These are phyloP conservation scores for Triticum monococcum DNA, from an alignment of 176 grass and related monocot genomes.

Conservation along the genomic window DNA sequence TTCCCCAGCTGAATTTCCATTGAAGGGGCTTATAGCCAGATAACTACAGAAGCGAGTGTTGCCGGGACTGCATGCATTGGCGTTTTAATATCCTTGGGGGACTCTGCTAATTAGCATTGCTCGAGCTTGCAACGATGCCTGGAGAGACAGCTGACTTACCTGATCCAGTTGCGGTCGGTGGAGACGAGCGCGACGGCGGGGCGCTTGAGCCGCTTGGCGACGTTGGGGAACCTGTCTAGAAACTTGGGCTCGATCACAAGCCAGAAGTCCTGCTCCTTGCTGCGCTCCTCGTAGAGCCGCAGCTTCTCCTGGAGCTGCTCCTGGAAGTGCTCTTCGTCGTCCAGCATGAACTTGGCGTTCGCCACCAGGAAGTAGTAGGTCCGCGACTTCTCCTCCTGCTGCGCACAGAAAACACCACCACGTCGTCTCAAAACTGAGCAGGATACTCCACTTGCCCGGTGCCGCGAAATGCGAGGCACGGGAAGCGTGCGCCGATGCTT, in stretches of 20 bases:
- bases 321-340: conserved; percentile 98
- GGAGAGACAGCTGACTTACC: conserved; percentile 38
- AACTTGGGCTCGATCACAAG: conserved; percentile 92
- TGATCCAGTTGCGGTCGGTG: conserved; percentile 85
- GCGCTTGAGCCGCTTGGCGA: conserved; percentile 76
- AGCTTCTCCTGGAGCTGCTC: conserved; percentile 75
- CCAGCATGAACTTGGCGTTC: conserved; percentile 97
- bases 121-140: neutral
- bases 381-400: conserved; percentile 54
- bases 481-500: neutral
- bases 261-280: conserved; percentile 86
- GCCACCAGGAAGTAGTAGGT: conserved; percentile 88
- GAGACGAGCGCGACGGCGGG: conserved; percentile 86
- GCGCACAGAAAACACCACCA: neutral
- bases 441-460: neutral
- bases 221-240: conserved; percentile 71
- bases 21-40: neutral
- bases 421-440: neutral
- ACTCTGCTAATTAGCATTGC: neutral
- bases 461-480: neutral
- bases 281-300: conserved; percentile 64
- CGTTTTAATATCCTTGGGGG: neutral
- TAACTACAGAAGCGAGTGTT: neutral
- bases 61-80: neutral
- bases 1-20: too few relatives aligned